phyloP scores from a whole-genome alignment of 306 rosid genomes.

The Trifolium fragiferum region DNA sequence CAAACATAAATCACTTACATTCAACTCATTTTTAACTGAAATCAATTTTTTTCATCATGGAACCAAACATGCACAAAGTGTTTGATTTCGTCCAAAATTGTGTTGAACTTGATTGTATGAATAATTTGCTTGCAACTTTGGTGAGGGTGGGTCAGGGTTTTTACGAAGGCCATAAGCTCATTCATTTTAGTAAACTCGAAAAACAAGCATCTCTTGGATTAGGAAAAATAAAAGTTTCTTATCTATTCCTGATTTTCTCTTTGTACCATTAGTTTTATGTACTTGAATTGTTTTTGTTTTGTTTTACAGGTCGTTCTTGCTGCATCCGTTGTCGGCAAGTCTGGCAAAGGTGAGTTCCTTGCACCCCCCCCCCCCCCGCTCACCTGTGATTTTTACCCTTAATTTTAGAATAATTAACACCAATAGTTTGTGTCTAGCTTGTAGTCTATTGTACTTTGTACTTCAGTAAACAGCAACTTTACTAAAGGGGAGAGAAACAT shows the following conservation, averaged over 20 bases:
- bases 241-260: conserved; percentile 1
- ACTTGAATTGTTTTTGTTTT: conserved; percentile 33
- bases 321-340: conserved; percentile 80
- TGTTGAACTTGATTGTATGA: not conserved
- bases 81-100: not conserved
- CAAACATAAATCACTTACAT: too few species aligned
- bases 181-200: not conserved
- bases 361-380: not conserved
- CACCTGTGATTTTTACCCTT: not conserved
- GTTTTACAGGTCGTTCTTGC: conserved; percentile 85
- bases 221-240: not conserved
- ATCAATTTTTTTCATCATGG: too few species aligned
- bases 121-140: not conserved
- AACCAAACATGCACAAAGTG: not conserved
- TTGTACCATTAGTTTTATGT: conserved; percentile 11
- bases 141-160: not conserved
- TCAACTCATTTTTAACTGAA: too few species aligned
- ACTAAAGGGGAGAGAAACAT: not conserved
- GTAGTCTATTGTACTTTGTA: not conserved
- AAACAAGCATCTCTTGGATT: not conserved
- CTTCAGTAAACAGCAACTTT: conserved; percentile 10
- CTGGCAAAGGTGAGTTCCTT: conserved; percentile 85
- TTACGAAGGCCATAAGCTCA: not conserved
- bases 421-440: not conserved
- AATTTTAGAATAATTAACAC: not conserved